These are phyloP conservation scores for Citeromyces matritensis DNA, from an alignment of 805 yeast species.

Conservation along the genomic window DNA sequence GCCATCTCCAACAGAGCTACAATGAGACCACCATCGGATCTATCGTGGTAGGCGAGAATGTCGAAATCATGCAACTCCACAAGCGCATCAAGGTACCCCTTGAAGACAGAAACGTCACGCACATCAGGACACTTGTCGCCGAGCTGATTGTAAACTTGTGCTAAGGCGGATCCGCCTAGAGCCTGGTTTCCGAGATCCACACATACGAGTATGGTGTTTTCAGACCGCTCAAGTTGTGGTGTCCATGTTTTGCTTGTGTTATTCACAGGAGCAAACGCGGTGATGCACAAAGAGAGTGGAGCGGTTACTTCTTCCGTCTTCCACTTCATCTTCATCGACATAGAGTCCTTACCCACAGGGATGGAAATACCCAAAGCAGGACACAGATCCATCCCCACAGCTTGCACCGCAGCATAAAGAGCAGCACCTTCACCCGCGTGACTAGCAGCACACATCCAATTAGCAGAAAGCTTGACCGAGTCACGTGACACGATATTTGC, in stretches of 20 bases:
- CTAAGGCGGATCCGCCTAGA: slow-evolving; percentile 88
- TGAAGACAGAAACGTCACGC: slow-evolving; percentile 46
- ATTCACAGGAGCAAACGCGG: slow-evolving; percentile 82
- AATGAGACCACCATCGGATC: slow-evolving; percentile 92
- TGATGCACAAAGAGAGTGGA: slow-evolving; percentile 82
- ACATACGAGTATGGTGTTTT: slow-evolving; percentile 50
- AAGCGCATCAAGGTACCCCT: slow-evolving; percentile 55
- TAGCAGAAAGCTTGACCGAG: slow-evolving; percentile 79
- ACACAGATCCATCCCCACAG: slow-evolving; percentile 87
- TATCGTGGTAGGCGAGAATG: slow-evolving; percentile 85
- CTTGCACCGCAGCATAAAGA: slow-evolving; percentile 92
- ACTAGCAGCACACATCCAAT: slow-evolving; percentile 98
- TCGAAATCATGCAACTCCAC: slow-evolving; percentile 53
- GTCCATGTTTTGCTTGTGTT: slow-evolving; percentile 92
- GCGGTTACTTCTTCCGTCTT: slow-evolving; percentile 82
- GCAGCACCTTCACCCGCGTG: slow-evolving; percentile 93
- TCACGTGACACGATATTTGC: slow-evolving; percentile 72
- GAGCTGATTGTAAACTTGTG: slow-evolving; percentile 83
- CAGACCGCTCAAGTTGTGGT: slow-evolving; percentile 51
- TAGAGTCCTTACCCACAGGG: slow-evolving; percentile 98
- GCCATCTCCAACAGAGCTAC: slow-evolving; percentile 89
- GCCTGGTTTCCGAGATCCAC: slow-evolving; percentile 56
- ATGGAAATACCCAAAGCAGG: slow-evolving; percentile 84
- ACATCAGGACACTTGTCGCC: slow-evolving; percentile 81
- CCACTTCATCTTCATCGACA: slow-evolving; percentile 99